Percentiles rank a stretch among this genome's conserved stretches.
Evolutionary conservation across 1,139 yeast genomes (phyloP).

Genomic region (Hansenula sp.): DNA sequence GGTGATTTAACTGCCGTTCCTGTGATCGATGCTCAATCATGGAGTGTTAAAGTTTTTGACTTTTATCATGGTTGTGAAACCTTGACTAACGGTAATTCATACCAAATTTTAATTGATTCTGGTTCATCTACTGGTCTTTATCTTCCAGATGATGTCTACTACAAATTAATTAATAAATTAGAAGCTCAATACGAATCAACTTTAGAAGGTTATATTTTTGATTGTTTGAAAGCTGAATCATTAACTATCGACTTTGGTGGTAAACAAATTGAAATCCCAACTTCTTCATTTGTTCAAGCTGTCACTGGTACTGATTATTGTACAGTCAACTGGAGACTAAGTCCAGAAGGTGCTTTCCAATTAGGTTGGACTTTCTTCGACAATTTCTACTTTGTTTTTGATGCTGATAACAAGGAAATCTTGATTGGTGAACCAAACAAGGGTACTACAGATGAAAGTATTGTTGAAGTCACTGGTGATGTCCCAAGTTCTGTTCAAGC

Average conservation of each 20-base stretch:
- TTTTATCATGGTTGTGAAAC: slow-evolving; percentile 9
- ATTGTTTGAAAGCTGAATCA: slow-evolving; percentile 8
- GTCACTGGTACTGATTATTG: slow-evolving; percentile 9
- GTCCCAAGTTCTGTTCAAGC: slow-evolving; percentile 3
- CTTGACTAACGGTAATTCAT: slow-evolving; percentile 1
- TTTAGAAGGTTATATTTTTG: slow-evolving; percentile 9
- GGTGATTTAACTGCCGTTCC: slow-evolving; percentile 33
- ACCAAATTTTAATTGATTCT: slow-evolving; percentile 1
- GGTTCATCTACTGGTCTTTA: slow-evolving; percentile 8
- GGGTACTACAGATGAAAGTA: slow-evolving; percentile 6
- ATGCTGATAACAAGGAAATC: slow-evolving; percentile 8
- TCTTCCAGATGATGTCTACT: slow-evolving; percentile 11
- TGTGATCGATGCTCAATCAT: slow-evolving; percentile 15
- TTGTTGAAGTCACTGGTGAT: slow-evolving; percentile 4
- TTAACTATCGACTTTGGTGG: slow-evolving; percentile 15
- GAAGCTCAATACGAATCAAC: slow-evolving; percentile 10
- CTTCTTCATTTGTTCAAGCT: slow-evolving; percentile 8
- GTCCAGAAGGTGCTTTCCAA: slow-evolving; percentile 7
- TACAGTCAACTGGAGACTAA: slow-evolving; percentile 7
- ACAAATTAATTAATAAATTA: slow-evolving; percentile 7
- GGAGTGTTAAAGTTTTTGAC: slow-evolving; percentile 14
- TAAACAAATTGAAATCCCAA: slow-evolving; percentile 6
- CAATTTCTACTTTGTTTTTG: slow-evolving; percentile 12
- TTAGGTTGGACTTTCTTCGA: slow-evolving; percentile 15
- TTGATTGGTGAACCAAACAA: slow-evolving; percentile 7